Evolutionary conservation across 192 early-diverging fungal species (phyloP).

Genomic region (Gryganskiella cystojenkinii): DNA sequence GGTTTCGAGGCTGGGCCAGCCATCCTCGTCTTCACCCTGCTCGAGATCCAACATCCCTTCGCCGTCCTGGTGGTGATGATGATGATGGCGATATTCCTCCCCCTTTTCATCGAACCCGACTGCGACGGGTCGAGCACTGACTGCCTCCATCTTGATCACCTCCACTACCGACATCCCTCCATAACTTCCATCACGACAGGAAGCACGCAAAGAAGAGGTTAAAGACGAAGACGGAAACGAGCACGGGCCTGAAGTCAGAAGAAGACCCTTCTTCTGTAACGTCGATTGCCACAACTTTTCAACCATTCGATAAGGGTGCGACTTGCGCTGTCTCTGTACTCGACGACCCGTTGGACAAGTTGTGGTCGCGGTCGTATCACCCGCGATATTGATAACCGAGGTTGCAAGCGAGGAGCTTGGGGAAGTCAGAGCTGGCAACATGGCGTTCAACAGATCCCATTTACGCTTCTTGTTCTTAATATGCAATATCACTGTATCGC

Average conservation of each 20-base stretch:
- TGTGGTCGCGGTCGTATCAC: not conserved
- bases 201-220: too few relatives aligned
- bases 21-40: not conserved
- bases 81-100: too few relatives aligned
- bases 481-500: slow-evolving; percentile 44
- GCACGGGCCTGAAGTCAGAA: not conserved
- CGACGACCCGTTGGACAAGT: not conserved
- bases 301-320: slow-evolving; percentile 13
- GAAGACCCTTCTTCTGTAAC: slow-evolving; percentile 9
- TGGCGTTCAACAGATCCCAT: slow-evolving; percentile 30
- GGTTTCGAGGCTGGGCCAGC: slow-evolving; percentile 20
- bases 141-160: too few relatives aligned
- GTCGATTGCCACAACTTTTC: slow-evolving; percentile 51
- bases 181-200: too few relatives aligned
- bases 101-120: not conserved
- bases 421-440: slow-evolving; percentile 5
- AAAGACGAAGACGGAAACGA: not conserved
- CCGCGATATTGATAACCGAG: not conserved
- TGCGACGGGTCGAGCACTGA: too few relatives aligned
- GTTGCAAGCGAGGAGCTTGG: not conserved
- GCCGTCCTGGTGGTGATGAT: not conserved
- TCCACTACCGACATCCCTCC: not conserved
- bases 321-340: not conserved
- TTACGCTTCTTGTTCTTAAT: slow-evolving; percentile 47
- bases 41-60: not conserved